These are phyloP conservation scores for Hyphopichia buzzinii DNA, from an alignment of 1,139 yeast genomes.

Conservation along the genomic window DNA sequence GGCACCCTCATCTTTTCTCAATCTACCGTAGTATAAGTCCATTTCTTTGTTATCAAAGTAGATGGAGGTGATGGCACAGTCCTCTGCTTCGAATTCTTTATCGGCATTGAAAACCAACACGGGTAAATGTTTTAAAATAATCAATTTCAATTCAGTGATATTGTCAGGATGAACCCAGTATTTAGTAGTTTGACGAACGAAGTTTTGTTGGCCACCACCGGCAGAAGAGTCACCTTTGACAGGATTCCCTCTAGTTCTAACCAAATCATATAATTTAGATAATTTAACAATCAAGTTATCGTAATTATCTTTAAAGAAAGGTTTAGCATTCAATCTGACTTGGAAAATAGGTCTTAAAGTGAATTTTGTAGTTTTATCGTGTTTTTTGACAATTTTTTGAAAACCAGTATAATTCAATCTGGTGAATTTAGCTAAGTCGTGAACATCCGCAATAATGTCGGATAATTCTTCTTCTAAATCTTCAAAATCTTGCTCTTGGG, in stretches of 20 bases:
- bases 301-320: conserved; percentile 92
- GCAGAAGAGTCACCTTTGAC: conserved; percentile 92
- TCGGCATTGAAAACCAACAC: conserved; percentile 94
- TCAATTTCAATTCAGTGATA: conserved; percentile 93
- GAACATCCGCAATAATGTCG: conserved; percentile 95
- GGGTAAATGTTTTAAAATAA: conserved; percentile 90
- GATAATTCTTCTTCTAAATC: conserved; percentile 87
- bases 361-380: conserved; percentile 86
- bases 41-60: conserved; percentile 87
- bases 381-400: conserved; percentile 93
- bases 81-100: conserved; percentile 92
- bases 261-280: conserved; percentile 85
- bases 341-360: conserved; percentile 88
- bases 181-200: conserved; percentile 96
- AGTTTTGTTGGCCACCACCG: conserved; percentile 96
- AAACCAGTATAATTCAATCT: conserved; percentile 93
- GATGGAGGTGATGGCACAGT: conserved; percentile 93
- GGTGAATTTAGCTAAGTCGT: conserved; percentile 90
- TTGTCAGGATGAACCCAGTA: conserved; percentile 99
- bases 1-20: conserved; percentile 97
- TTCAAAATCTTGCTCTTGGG: conserved; percentile 81
- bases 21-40: conserved; percentile 90
- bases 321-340: conserved; percentile 87
- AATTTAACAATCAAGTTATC: conserved; percentile 85
- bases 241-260: conserved; percentile 94